Evolutionary conservation across 2,329 filamentous ascomycete species (phyloP).

Genomic region (Clarireedia sp.): DNA sequence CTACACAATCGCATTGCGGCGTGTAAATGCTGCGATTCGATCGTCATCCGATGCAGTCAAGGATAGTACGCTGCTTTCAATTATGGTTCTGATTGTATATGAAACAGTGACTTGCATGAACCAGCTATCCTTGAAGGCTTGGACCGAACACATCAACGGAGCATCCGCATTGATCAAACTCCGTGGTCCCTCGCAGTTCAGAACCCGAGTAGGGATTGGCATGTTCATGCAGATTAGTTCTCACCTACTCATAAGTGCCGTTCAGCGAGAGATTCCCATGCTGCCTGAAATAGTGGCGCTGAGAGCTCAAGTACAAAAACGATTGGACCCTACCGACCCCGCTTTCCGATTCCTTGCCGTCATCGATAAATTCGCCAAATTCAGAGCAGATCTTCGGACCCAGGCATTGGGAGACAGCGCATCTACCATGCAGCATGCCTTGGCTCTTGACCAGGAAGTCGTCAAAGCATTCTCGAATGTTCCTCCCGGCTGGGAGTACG

Average conservation of each 20-base stretch:
- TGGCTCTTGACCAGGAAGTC: constrained; percentile 12
- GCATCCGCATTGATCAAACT: constrained; percentile 41
- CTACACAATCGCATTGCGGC: constrained; percentile 41
- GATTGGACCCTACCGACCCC: constrained; percentile 31
- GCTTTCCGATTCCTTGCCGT: constrained; percentile 38
- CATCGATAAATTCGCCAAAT: constrained; percentile 24
- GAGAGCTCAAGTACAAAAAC: constrained; percentile 33
- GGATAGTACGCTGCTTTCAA: constrained; percentile 45
- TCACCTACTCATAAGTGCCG: constrained; percentile 42
- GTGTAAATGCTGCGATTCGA: constrained; percentile 42
- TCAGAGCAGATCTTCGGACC: constrained; percentile 11
- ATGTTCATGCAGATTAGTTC: constrained; percentile 48
- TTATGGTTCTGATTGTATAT: constrained; percentile 45
- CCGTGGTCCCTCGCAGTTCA: constrained; percentile 41
- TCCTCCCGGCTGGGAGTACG: constrained; percentile 16
- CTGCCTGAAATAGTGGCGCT: constrained; percentile 40
- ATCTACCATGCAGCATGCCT: constrained; percentile 9
- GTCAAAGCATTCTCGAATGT: constrained; percentile 8
- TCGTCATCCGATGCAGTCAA: constrained; percentile 38
- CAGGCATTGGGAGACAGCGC: neutral
- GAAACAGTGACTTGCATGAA: constrained; percentile 41
- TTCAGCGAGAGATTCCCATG: constrained; percentile 42
- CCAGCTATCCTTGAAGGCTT: constrained; percentile 38
- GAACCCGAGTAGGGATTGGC: constrained; percentile 37
- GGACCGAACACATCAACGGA: constrained; percentile 47